Evolutionary conservation across 2,329 filamentous ascomycete genomes (phyloP).

Genomic region (Aspergillus sp.): DNA sequence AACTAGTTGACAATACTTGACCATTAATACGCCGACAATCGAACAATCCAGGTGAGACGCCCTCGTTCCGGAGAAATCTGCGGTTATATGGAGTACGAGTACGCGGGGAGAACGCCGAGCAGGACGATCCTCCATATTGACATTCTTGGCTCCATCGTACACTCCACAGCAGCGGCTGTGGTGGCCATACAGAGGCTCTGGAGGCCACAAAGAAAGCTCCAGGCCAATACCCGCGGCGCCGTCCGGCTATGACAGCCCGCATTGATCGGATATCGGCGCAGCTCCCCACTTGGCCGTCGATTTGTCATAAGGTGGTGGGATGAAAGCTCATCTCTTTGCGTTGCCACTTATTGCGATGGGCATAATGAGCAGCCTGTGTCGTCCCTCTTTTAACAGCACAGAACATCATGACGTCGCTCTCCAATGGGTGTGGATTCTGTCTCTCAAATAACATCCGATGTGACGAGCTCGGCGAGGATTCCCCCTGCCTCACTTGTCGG

Average conservation of each 20-base stretch:
- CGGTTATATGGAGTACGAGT: no score
- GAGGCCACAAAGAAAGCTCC: not conserved
- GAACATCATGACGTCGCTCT: not conserved
- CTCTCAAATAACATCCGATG: not conserved
- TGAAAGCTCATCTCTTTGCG: not conserved
- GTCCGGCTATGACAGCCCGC: not conserved
- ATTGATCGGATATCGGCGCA: not conserved
- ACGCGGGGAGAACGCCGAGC: no score
- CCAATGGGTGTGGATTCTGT: conserved; percentile 1
- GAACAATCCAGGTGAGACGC: no score
- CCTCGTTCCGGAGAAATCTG: no score
- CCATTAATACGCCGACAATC: no score
- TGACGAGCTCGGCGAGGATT: not conserved
- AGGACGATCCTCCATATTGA: no score
- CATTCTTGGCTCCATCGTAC: no score
- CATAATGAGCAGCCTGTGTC: not conserved
- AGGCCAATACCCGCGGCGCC: not conserved
- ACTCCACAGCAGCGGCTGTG: no score
- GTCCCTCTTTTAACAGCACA: not conserved
- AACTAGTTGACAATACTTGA: not conserved
- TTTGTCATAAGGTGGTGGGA: not conserved
- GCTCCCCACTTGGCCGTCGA: not conserved
- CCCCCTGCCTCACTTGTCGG: not conserved
- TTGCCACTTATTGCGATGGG: not conserved
- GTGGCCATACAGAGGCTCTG: no score